These are phyloP conservation scores for Atalantia buxifolia DNA, from an alignment of 345 rosid species.

Conservation along the genomic window DNA sequence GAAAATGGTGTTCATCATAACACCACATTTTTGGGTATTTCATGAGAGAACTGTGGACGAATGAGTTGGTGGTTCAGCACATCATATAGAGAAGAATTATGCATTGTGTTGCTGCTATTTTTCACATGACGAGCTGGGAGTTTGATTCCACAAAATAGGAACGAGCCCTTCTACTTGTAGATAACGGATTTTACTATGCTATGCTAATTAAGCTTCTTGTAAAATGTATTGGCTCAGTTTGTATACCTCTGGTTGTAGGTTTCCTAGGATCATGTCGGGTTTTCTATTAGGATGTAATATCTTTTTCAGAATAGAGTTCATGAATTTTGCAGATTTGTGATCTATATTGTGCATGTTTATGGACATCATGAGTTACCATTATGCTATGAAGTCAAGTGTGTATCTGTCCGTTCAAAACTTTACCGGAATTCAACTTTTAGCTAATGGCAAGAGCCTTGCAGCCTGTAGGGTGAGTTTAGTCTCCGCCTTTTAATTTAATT, in stretches of 20 bases:
- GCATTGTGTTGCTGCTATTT: conserved; percentile 13
- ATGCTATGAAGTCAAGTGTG: neutral
- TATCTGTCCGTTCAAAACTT: neutral
- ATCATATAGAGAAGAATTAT: neutral
- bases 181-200: conserved; percentile 17
- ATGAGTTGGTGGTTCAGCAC: neutral
- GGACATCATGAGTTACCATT: neutral
- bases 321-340: neutral
- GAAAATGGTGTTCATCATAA: neutral
- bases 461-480: neutral
- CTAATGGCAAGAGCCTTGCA: neutral
- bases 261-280: too few relatives aligned
- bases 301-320: neutral
- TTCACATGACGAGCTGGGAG: conserved; percentile 1
- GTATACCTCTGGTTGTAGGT: neutral
- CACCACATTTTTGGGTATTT: conserved; percentile 9
- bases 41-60: conserved; percentile 2
- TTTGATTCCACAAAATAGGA: neutral
- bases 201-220: neutral
- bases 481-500: neutral
- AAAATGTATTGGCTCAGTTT: neutral
- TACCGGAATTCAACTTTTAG: neutral
- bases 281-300: neutral
- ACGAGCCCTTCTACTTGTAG: conserved; percentile 13
- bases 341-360: neutral